Evolutionary conservation across 306 rosid species (phyloP).

Genomic region (Sicyos baderoa): DNA sequence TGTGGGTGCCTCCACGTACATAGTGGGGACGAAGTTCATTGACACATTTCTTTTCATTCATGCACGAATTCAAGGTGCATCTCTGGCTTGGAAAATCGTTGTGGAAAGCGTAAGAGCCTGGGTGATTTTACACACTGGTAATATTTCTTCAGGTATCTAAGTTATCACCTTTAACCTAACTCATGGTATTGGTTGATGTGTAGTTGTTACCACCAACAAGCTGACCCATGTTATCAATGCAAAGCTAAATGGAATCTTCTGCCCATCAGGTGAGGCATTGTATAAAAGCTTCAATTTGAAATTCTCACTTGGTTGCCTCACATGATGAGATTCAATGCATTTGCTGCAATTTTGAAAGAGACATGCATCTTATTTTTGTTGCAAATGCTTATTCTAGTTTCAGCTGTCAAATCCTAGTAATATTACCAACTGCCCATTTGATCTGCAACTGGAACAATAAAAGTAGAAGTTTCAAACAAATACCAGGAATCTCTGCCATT

Average conservation of each 20-base stretch:
- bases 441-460: not conserved
- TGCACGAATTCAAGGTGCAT: not conserved
- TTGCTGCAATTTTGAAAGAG: not conserved
- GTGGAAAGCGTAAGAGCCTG: not conserved
- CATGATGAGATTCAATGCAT: slow-evolving; percentile 7
- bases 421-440: not conserved
- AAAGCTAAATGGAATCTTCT: not conserved
- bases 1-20: too few relatives aligned
- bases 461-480: not conserved
- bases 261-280: not conserved
- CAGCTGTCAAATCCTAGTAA: not conserved
- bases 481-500: not conserved
- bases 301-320: not conserved
- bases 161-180: not conserved
- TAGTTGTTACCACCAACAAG: slow-evolving; percentile 4
- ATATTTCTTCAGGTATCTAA: not conserved
- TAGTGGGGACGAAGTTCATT: too few relatives aligned
- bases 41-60: not conserved
- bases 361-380: not conserved
- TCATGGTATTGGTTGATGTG: not conserved
- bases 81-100: not conserved
- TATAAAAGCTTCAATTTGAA: not conserved
- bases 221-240: slow-evolving; percentile 19
- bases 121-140: not conserved
- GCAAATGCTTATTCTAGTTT: not conserved